These are phyloP conservation scores for Adansonia digitata DNA, from an alignment of 345 rosid species.

Conservation along the genomic window DNA sequence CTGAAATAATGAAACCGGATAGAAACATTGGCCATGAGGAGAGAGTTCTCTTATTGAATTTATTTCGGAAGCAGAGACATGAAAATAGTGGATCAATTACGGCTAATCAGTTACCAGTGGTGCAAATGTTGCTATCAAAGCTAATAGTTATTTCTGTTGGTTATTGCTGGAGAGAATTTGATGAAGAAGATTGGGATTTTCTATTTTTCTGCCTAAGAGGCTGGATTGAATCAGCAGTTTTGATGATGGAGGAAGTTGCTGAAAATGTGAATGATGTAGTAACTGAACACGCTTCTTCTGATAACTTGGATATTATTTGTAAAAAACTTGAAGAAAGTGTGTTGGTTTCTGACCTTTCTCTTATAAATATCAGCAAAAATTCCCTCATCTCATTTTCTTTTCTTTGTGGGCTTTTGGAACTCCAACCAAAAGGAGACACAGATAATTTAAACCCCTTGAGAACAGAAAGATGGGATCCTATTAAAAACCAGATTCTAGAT, in stretches of 20 bases:
- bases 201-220: constrained; percentile 53
- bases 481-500: constrained; percentile 62
- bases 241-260: constrained; percentile 79
- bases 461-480: constrained; percentile 49
- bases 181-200: constrained; percentile 84
- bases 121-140: constrained; percentile 56
- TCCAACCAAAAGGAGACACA: constrained; percentile 30
- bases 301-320: constrained; percentile 29
- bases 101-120: constrained; percentile 44
- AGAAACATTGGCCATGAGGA: constrained; percentile 56
- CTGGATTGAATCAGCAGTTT: constrained; percentile 87
- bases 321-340: constrained; percentile 54
- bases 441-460: constrained; percentile 27
- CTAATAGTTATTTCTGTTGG: constrained; percentile 61
- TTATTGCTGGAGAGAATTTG: constrained; percentile 80
- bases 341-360: constrained; percentile 43
- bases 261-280: constrained; percentile 67
- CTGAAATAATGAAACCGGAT: constrained; percentile 46
- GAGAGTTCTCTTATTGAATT: constrained; percentile 54
- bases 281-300: constrained; percentile 37
- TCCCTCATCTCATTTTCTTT: constrained; percentile 65
- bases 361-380: constrained; percentile 48
- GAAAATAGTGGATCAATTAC: constrained; percentile 30
- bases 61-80: constrained; percentile 77
- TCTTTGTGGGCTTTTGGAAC: constrained; percentile 35